phyloP scores from a whole-genome alignment of 192 early-diverging fungal species.

The Backusella morwellensis region DNA sequence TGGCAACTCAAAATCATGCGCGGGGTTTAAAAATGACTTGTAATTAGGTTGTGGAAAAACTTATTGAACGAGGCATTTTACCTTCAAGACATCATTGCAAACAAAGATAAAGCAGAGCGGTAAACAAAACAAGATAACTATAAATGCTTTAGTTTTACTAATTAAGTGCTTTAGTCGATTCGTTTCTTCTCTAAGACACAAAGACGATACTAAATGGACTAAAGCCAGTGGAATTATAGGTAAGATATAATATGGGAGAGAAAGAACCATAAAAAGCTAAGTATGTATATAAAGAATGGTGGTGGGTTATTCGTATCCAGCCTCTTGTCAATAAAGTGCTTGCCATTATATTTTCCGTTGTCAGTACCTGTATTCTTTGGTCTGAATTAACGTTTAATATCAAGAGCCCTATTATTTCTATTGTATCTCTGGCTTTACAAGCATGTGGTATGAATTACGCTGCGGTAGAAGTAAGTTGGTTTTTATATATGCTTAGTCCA shows the following conservation, averaged over 20 bases:
- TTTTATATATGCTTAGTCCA: background rate
- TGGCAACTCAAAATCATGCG: background rate
- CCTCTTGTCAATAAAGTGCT: conserved; percentile 60
- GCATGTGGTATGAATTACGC: conserved; percentile 56
- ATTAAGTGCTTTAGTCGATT: background rate
- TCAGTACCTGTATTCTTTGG: conserved; percentile 83
- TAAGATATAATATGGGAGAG: background rate
- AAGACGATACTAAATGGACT: background rate
- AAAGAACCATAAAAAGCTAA: background rate
- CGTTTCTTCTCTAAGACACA: background rate
- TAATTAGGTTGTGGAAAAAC: conserved; percentile 67
- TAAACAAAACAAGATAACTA: conserved; percentile 19
- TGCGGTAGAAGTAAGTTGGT: conserved; percentile 52
- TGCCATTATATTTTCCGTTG: conserved; percentile 54
- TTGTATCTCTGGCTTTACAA: conserved; percentile 65
- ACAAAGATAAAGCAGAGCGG: conserved; percentile 62
- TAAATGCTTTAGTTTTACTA: background rate
- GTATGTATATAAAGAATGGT: conserved; percentile 61
- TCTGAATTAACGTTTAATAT: conserved; percentile 91
- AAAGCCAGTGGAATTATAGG: background rate
- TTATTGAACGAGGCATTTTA: conserved; percentile 76
- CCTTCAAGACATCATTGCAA: conserved; percentile 78
- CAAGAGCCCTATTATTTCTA: conserved; percentile 61
- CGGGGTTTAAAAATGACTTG: background rate
- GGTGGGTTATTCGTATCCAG: conserved; percentile 79